A percentile compares a stretch with the other conserved stretches of the same genome.
These are phyloP conservation scores for Colletotrichum navitas DNA, from an alignment of 2,329 filamentous ascomycete genomes.

Conservation along the genomic window DNA sequence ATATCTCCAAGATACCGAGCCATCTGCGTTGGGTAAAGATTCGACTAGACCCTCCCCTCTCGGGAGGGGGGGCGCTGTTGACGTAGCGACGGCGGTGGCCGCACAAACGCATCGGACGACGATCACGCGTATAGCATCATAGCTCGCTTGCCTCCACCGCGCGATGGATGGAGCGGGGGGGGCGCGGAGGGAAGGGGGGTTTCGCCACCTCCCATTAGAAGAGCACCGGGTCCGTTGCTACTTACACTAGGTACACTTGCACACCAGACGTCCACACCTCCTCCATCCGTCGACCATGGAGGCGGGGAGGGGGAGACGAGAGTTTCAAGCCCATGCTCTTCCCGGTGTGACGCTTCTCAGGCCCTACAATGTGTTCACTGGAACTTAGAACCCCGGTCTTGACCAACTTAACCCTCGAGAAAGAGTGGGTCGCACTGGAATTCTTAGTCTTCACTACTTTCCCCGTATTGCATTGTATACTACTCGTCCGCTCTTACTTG, in stretches of 20 bases:
- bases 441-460: background rate
- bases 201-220: background rate
- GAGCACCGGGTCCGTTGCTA: background rate
- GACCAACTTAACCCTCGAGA: background rate
- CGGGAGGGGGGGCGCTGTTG: background rate
- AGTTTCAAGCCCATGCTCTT: background rate
- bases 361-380: background rate
- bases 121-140: conserved; percentile 22
- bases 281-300: background rate
- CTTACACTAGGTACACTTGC: background rate
- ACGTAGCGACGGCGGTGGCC: background rate
- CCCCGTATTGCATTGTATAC: background rate
- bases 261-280: background rate
- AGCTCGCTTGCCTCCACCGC: background rate
- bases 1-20: background rate
- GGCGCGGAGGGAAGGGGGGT: background rate
- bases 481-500: background rate
- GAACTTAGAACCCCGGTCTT: too few relatives aligned
- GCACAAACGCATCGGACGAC: conserved; percentile 21
- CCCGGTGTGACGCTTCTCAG: background rate
- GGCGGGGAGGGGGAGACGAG: background rate
- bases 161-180: background rate
- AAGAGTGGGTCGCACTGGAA: background rate
- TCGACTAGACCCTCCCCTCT: background rate
- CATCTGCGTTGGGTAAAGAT: background rate